Evolutionary conservation across 768 basidiomycete species (phyloP).

Genomic region (Xerocomellus chrysenteron): DNA sequence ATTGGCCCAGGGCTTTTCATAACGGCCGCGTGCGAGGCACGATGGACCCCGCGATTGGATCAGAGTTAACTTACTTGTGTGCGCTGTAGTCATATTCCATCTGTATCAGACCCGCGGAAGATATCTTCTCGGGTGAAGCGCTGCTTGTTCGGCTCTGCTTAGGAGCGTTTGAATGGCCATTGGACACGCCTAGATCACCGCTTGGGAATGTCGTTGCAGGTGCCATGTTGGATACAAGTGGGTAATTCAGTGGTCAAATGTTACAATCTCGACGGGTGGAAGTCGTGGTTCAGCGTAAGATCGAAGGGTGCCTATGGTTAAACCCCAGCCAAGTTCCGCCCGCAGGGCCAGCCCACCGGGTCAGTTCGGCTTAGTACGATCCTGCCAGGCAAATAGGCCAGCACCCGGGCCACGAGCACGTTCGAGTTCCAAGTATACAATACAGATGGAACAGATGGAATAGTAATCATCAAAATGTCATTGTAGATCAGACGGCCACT

Average conservation of each 20-base stretch:
- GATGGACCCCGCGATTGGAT: background rate
- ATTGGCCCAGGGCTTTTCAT: constrained; percentile 20
- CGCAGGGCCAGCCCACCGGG: background rate
- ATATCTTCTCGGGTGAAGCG: constrained; percentile 30
- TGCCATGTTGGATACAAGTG: constrained; percentile 20
- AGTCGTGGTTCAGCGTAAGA: constrained; percentile 4
- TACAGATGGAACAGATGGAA: background rate
- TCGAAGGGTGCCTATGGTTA: background rate
- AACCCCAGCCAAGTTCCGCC: constrained; percentile 19
- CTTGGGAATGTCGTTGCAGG: constrained; percentile 18
- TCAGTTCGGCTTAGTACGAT: background rate
- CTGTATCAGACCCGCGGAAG: constrained; percentile 70
- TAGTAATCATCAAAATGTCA: constrained; percentile 33
- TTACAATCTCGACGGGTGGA: background rate
- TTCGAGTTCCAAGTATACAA: background rate
- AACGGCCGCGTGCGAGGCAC: constrained; percentile 24
- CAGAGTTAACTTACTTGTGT: constrained; percentile 70
- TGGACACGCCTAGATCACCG: background rate
- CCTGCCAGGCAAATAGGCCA: background rate
- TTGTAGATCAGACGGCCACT: constrained; percentile 69
- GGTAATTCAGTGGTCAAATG: background rate
- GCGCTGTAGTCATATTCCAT: constrained; percentile 83
- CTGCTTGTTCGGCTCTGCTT: constrained; percentile 17
- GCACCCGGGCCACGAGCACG: background rate
- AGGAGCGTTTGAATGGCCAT: constrained; percentile 13